These are phyloP conservation scores for Calonectria naviculata DNA, from an alignment of 2,329 filamentous ascomycete species.

Conservation along the genomic window DNA sequence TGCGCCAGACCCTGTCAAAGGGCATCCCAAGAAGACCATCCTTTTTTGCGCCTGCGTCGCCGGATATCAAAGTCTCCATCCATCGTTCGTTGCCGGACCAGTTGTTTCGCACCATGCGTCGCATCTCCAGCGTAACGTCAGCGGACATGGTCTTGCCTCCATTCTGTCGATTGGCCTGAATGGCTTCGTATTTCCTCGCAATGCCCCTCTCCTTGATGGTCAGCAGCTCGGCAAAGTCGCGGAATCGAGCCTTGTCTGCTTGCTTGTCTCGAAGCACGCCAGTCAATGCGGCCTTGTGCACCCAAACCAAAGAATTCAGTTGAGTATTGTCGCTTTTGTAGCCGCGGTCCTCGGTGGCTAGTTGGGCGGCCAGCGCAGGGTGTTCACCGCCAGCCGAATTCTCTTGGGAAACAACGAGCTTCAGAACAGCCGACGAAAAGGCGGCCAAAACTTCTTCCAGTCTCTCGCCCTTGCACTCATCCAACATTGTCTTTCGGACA, in stretches of 20 bases:
- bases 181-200: constrained; percentile 61
- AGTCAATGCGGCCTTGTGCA: constrained; percentile 76
- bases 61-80: constrained; percentile 77
- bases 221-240: constrained; percentile 73
- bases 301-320: constrained; percentile 76
- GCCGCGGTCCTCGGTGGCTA: constrained; percentile 70
- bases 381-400: constrained; percentile 50
- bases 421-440: constrained; percentile 87
- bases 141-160: constrained; percentile 50
- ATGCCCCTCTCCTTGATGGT: constrained; percentile 71
- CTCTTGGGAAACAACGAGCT: constrained; percentile 68
- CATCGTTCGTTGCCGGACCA: constrained; percentile 84
- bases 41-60: constrained; percentile 66
- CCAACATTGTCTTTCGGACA: constrained; percentile 93
- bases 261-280: constrained; percentile 69
- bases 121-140: constrained; percentile 60
- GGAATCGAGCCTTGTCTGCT: constrained; percentile 67
- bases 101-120: constrained; percentile 73
- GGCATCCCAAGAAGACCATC: constrained; percentile 74
- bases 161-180: constrained; percentile 45
- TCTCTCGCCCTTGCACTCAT: constrained; percentile 93
- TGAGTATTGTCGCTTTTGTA: constrained; percentile 64
- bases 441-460: constrained; percentile 86
- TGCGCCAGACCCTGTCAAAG: constrained; percentile 79
- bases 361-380: constrained; percentile 61